Evolutionary conservation across 2,329 filamentous ascomycete genomes (phyloP), one percentile per base, ranked within the genome.

Genomic region (Penicillium sp.): DNA sequence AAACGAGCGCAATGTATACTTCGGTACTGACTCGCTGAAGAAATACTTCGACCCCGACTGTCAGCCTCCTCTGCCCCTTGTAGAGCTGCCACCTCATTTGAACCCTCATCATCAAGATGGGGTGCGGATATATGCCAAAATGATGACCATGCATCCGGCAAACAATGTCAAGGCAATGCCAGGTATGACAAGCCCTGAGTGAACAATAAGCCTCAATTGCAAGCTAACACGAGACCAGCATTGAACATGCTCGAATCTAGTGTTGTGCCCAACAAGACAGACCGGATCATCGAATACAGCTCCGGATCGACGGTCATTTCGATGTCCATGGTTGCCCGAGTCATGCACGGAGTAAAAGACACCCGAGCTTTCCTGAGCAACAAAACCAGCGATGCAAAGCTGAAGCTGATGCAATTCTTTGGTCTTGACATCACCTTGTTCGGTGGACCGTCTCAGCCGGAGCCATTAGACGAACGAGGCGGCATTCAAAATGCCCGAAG

Each of bases 121-220:
- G 4, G 81, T 87, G 5, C 79, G 82, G 11, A 85, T 87, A 50
- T 86, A 85, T 60, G 84, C 85, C 37, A 87, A 87, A 72, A 83
- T 87, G 82, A 82, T 87, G 79, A 84, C 82, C 2, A 82, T 82
- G 75, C 82, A 84, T 62, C 84, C 85, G 1, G 82, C 84, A 4
- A 83, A 87, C 58, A 87, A 87, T 46, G 85, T 87, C 61, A 87
- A 87, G 66, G 79, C 81, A 2, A 79, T 88, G 70, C 85, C 85
- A 62, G 71, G 66, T 68, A 63, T 22, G 58, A 59, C 2, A 22
- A 16, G 8, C 11, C 32, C 32, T n/a, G 4, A 20, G 1, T 24
- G 9, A 10, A 26, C 14, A 24, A 18, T 18, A 5, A 43, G n/a
- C 37, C 24, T 10, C 34, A 20, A 31, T 9, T 35, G 13, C 10